These are phyloP conservation scores for Cynara cardunculus DNA, from an alignment of 129 eudicot genomes.

Conservation along the genomic window DNA sequence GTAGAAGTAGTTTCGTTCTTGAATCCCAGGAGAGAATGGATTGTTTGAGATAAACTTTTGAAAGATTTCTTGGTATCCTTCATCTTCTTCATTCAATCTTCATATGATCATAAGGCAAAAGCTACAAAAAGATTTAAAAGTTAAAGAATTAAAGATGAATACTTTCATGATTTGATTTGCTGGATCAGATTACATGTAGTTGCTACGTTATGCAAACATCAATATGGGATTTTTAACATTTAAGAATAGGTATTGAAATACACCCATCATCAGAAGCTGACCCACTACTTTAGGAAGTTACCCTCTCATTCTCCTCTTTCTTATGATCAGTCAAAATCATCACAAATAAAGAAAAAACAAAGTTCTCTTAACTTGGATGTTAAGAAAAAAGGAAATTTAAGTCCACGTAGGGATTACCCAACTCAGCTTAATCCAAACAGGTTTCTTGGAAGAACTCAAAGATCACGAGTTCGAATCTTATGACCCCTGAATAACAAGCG, in stretches of 20 bases:
- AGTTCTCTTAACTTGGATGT: conserved; percentile 2
- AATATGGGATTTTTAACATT: neutral
- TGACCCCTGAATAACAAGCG: neutral
- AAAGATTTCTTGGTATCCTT: conserved; percentile 30
- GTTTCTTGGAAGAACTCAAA: neutral
- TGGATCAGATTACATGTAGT: conserved; percentile 19
- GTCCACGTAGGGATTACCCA: neutral
- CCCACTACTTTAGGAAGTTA: conserved; percentile 36
- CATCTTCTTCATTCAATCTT: conserved; percentile 27
- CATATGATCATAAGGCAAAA: neutral
- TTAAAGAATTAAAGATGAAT: neutral
- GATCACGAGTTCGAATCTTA: neutral
- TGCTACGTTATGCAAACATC: conserved; percentile 2
- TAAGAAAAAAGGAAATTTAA: conserved; percentile 9
- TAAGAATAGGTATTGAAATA: conserved; percentile 28
- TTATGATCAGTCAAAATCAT: conserved; percentile 21
- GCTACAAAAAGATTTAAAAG: neutral
- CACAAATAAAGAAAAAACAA: neutral
- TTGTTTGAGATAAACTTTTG: conserved; percentile 29
- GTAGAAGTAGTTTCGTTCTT: conserved; percentile 23
- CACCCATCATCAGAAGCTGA: conserved; percentile 32
- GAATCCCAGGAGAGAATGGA: conserved; percentile 35
- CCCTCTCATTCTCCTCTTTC: conserved; percentile 22
- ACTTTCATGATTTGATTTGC: neutral
- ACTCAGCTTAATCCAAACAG: neutral